Evolutionary conservation across 2,329 filamentous ascomycete species (phyloP).

Genomic region (Leptographium radiaticola): DNA sequence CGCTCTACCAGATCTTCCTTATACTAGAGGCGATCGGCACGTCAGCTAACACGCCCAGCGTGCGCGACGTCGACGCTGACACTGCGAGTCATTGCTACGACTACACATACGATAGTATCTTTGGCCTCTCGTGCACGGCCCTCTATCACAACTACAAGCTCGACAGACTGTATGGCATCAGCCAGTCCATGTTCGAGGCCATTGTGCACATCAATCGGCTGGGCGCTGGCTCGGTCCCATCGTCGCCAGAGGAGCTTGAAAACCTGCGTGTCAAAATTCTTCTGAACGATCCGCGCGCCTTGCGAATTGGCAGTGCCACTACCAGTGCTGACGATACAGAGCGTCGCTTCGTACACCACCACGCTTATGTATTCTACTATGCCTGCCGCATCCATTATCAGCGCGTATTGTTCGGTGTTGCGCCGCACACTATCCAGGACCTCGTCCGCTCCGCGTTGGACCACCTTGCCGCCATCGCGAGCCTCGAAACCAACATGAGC

Average conservation of each 20-base stretch:
- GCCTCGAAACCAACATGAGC: neutral
- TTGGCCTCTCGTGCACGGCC: neutral
- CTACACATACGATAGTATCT: neutral
- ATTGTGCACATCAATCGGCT: conserved; percentile 5
- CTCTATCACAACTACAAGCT: neutral
- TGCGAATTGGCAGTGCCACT: neutral
- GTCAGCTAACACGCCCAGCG: neutral
- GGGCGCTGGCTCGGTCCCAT: neutral
- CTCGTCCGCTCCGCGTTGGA: neutral
- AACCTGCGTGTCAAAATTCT: conserved; percentile 1
- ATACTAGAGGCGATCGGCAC: neutral
- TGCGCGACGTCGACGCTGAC: neutral
- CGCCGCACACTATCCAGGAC: neutral
- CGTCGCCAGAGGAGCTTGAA: neutral
- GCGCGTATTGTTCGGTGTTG: neutral
- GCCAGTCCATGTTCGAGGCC: conserved; percentile 1
- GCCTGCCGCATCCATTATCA: conserved; percentile 4
- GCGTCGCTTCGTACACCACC: neutral
- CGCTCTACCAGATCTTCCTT: conserved; percentile 2
- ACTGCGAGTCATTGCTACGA: neutral
- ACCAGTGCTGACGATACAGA: neutral
- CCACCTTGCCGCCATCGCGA: neutral
- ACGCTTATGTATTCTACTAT: conserved; percentile 3
- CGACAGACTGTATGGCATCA: conserved; percentile 1
- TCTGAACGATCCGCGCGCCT: conserved; percentile 2